Conservation (phyloP, 805 yeast species). For the Kodamaea lidongshanica region DNA sequence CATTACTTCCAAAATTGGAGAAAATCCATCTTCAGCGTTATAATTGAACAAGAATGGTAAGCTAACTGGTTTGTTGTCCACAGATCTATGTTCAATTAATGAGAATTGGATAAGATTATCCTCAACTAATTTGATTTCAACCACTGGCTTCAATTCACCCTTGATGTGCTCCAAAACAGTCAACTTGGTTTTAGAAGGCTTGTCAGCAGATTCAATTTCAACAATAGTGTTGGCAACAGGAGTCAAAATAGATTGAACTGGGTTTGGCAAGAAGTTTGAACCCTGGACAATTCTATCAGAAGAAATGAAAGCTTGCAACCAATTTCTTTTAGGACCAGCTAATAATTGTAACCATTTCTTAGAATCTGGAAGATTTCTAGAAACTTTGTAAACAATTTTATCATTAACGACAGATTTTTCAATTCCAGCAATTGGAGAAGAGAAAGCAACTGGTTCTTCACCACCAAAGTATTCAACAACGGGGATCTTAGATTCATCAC, state of each 20-base stretch:
- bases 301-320: slow-evolving; percentile 90
- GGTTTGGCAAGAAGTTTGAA: slow-evolving; percentile 68
- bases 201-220: slow-evolving; percentile 48
- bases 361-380: slow-evolving; percentile 24
- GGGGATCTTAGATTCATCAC: slow-evolving; percentile 71
- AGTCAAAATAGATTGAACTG: slow-evolving; percentile 71
- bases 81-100: slow-evolving; percentile 84
- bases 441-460: slow-evolving; percentile 31
- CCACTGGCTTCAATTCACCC: slow-evolving; percentile 63
- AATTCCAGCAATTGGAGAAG: slow-evolving; percentile 29
- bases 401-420: slow-evolving; percentile 16
- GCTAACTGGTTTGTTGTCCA: slow-evolving; percentile 65
- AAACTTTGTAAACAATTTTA: slow-evolving; percentile 33
- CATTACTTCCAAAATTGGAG: slow-evolving; percentile 88
- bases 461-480: slow-evolving; percentile 86
- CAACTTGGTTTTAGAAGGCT: slow-evolving; percentile 51
- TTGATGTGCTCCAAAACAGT: slow-evolving; percentile 65
- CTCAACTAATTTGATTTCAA: slow-evolving; percentile 49
- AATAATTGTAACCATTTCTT: slow-evolving; percentile 68
- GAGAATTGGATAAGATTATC: slow-evolving; percentile 56
- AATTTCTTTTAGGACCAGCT: slow-evolving; percentile 71
- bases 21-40: slow-evolving; percentile 84
- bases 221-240: slow-evolving; percentile 60
- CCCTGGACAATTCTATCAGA: slow-evolving; percentile 82
- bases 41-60: slow-evolving; percentile 74